Conservation (phyloP, 495 filamentous ascomycete genomes). For the Ramalina peruviana region DNA sequence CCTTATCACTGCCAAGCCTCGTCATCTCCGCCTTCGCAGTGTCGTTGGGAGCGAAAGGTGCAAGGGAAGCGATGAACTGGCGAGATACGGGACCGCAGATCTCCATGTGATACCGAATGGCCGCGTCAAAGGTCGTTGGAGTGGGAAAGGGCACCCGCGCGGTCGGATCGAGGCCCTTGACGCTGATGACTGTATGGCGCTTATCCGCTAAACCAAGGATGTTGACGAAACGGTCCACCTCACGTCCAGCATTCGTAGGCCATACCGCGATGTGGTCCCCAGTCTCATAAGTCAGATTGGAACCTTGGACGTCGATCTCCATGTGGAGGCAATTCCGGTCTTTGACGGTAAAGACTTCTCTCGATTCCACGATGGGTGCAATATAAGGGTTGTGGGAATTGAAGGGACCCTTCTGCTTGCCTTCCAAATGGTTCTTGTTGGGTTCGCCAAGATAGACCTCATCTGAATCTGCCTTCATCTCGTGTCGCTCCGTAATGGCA, state of each 20-base stretch:
- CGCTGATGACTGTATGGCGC: conserved; percentile 68
- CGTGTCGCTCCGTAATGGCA: conserved; percentile 61
- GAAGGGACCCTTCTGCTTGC: conserved; percentile 72
- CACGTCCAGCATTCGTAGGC: conserved; percentile 88
- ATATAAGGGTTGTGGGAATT: conserved; percentile 96
- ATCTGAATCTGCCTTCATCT: conserved; percentile 60
- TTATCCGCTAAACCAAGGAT: conserved; percentile 64
- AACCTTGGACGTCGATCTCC: conserved; percentile 83
- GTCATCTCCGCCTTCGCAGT: conserved; percentile 70
- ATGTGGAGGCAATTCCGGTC: conserved; percentile 93
- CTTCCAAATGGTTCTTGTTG: conserved; percentile 89
- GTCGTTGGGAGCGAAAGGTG: conserved; percentile 82
- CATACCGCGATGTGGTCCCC: conserved; percentile 96
- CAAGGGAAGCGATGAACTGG: conserved; percentile 79
- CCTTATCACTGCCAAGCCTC: conserved; percentile 83
- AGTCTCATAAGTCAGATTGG: conserved; percentile 82
- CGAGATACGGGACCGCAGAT: conserved; percentile 90
- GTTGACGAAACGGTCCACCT: conserved; percentile 80
- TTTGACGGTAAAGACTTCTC: conserved; percentile 82
- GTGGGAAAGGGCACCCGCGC: conserved; percentile 97
- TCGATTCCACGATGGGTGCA: conserved; percentile 80
- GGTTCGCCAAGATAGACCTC: conserved; percentile 92
- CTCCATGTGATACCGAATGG: conserved; percentile 92
- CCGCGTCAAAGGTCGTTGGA: conserved; percentile 91
- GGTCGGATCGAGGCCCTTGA: conserved; percentile 89